Evolutionary conservation across 2,329 filamentous ascomycete genomes (phyloP), one percentile per base, ranked within the genome.

Genomic region (Alternaria panax): DNA sequence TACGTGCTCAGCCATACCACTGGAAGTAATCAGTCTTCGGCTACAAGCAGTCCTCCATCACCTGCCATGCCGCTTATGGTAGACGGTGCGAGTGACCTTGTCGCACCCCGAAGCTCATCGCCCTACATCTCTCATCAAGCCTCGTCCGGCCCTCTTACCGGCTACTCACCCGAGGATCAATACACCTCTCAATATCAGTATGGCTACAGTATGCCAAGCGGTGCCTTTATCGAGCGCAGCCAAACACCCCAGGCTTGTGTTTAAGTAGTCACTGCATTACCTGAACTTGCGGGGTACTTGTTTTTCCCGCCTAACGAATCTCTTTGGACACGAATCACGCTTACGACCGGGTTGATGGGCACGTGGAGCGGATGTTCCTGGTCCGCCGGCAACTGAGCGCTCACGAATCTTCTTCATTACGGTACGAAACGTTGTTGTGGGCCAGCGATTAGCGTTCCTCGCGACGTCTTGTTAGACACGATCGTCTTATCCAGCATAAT

Each of bases 191-290:
- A 76, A 52, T 82, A 80, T 69, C 76, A 80, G 20, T 84, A 80
- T 67, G 67, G 70, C 72, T 74, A 73, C 59, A 70, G 68, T 45
- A 72, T 75, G 71, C 78, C 81, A 58, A 77, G 77, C 62, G 77
- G 76, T 38, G 79, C 83, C 55, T 79, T 84, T 52, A 74, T 76
- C 47, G 81, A 83, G 59, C 70, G 67, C 25, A 75, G 78, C 51
- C 80, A 82, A 50, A 77, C 81, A 3, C 80, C 80, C n/a, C 80
- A 82, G 59, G 73, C 75, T 46, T 77, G 75, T 55, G 75, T 78
- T 18, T 78, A 69, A 67, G 43, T 41, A 36, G 30, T 25, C 58
- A 50, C 38, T 54, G 34, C 42, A 51, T 59, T 54, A 61, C 62
- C 53, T 62, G 30, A 59, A 59, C 46, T 54, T 30, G 51, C 25